phyloP scores from a whole-genome alignment of 257 asterid species.

The Ballota nigra region DNA sequence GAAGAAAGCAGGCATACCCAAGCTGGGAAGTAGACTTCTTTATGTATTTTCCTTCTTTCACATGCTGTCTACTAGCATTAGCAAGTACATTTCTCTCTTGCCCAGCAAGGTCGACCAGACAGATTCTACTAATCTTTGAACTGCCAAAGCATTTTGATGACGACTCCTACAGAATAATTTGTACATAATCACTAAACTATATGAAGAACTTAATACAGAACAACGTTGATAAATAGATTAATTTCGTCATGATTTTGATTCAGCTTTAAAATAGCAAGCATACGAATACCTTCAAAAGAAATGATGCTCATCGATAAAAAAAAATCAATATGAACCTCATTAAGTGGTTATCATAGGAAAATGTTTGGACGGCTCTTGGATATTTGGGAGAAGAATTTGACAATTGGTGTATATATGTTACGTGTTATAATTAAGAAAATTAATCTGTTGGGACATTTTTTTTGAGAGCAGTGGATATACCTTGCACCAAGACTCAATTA shows the following conservation, averaged over 20 bases:
- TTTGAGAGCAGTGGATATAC: conserved; percentile 32
- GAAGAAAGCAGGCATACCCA: conserved; percentile 58
- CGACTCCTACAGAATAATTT: conserved; percentile 57
- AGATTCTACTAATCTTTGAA: conserved; percentile 86
- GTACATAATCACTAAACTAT: neutral
- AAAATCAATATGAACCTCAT: neutral
- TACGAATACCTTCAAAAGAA: neutral
- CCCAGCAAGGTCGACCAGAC: conserved; percentile 93
- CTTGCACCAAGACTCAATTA: conserved; percentile 97
- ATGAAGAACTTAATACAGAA: neutral
- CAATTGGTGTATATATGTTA: neutral
- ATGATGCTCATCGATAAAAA: conserved; percentile 1
- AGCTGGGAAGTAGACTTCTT: conserved; percentile 88
- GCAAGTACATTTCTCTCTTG: conserved; percentile 65
- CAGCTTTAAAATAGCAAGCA: neutral
- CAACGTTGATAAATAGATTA: neutral
- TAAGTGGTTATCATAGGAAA: neutral
- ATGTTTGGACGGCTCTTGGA: neutral
- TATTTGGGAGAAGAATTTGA: neutral
- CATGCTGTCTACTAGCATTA: conserved; percentile 60
- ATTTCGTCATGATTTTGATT: neutral
- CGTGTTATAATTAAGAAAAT: neutral
- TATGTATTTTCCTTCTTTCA: conserved; percentile 79
- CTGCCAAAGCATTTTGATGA: conserved; percentile 92
- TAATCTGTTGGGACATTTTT: neutral